Conservation (phyloP, 2,329 filamentous ascomycete species). For the Sphaerulina vaccinii region DNA sequence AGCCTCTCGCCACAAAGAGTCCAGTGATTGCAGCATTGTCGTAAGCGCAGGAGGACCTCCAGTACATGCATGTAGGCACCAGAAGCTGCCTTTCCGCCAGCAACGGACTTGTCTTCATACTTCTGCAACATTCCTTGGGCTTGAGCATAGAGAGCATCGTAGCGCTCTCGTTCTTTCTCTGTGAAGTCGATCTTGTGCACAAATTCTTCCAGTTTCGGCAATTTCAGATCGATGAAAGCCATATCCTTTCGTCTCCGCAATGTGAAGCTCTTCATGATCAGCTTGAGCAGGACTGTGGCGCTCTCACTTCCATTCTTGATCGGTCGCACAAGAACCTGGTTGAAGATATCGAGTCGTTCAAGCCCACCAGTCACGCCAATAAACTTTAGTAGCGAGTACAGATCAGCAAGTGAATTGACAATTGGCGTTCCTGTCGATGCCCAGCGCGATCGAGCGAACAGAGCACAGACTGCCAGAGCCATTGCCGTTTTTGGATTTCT, state of each 20-base stretch:
- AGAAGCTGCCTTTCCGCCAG: conserved; percentile 37
- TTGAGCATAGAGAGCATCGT: conserved; percentile 71
- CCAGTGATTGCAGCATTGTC: conserved; percentile 89
- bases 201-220: conserved; percentile 75
- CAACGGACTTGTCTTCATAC: conserved; percentile 38
- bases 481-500: conserved; percentile 74
- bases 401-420: conserved; percentile 71
- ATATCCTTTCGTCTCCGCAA: conserved; percentile 83
- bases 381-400: conserved; percentile 78
- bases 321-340: conserved; percentile 67
- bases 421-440: conserved; percentile 65
- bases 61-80: conserved; percentile 69
- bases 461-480: conserved; percentile 64
- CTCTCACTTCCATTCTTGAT: conserved; percentile 61
- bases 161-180: conserved; percentile 71
- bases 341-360: conserved; percentile 69
- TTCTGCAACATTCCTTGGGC: conserved; percentile 69
- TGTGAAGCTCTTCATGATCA: conserved; percentile 76
- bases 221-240: conserved; percentile 77
- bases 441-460: conserved; percentile 74
- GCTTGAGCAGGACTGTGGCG: conserved; percentile 63
- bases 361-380: conserved; percentile 73
- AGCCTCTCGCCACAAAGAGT: conserved; percentile 73
- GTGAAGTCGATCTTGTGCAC: conserved; percentile 73
- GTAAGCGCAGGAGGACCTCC: conserved; percentile 76